Percentiles rank a stretch among this genome's conserved stretches.
These are phyloP conservation scores for Linanthus parryae DNA, from an alignment of 148 eudicot species.

Conservation along the genomic window DNA sequence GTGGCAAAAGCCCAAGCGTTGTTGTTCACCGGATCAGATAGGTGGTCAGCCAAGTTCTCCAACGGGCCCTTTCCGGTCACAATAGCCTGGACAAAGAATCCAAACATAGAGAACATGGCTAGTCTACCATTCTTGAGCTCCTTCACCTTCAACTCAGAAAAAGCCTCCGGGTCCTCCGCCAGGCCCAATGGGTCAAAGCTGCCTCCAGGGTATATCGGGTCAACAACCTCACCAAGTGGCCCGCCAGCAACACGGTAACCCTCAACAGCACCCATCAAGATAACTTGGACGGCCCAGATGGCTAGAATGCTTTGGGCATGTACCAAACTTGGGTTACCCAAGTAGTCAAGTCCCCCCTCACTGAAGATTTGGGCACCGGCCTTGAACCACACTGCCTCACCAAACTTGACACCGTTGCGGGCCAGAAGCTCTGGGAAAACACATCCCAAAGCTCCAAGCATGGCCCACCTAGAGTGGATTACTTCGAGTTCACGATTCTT, in stretches of 20 bases:
- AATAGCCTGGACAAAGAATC: conserved; percentile 12
- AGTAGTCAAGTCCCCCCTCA: conserved; percentile 9
- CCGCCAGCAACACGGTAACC: conserved; percentile 11
- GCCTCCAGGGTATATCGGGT: conserved; percentile 12
- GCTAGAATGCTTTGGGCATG: conserved; percentile 12
- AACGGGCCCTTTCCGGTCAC: conserved; percentile 13
- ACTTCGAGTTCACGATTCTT: conserved; percentile 33
- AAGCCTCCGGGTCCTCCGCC: conserved; percentile 11
- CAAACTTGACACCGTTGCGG: conserved; percentile 8
- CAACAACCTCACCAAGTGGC: conserved; percentile 3
- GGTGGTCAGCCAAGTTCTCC: conserved; percentile 12
- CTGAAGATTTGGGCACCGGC: conserved; percentile 10
- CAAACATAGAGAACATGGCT: conserved; percentile 13
- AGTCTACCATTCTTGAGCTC: conserved; percentile 14
- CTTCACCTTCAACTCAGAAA: conserved; percentile 9
- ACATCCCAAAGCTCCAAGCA: conserved; percentile 10
- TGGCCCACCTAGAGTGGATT: conserved; percentile 11
- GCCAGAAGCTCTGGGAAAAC: conserved; percentile 11
- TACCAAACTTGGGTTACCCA: conserved; percentile 11
- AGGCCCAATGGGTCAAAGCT: conserved; percentile 13
- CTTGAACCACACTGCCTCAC: conserved; percentile 12
- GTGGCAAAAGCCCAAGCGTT: conserved; percentile 11
- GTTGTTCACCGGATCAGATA: conserved; percentile 10
- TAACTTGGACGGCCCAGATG: conserved; percentile 10
- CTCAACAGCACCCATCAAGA: conserved; percentile 10